phyloP scores from a whole-genome alignment of 164 flowering plant genomes.

The Chloranthus sessilifolius region DNA sequence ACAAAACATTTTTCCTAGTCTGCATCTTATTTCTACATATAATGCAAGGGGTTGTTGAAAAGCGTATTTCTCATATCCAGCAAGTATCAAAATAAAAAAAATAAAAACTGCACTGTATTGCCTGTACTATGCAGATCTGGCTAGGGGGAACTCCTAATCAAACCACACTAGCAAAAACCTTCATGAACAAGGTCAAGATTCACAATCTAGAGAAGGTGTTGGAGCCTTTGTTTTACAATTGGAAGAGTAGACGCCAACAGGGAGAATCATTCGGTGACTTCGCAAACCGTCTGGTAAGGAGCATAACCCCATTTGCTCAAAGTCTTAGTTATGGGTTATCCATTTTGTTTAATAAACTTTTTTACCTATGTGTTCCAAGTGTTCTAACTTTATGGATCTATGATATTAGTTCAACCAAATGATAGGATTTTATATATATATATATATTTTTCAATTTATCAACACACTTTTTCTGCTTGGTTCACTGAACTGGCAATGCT shows the following conservation, averaged over 20 bases:
- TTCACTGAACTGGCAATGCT: no score
- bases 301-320: no score
- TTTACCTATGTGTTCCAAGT: no score
- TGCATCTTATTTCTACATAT: not conserved
- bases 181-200: slow-evolving; percentile 87
- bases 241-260: slow-evolving; percentile 58
- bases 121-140: slow-evolving; percentile 58
- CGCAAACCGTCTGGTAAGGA: slow-evolving; percentile 70
- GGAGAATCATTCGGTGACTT: slow-evolving; percentile 93
- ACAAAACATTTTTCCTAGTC: not conserved
- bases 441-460: no score
- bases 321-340: no score
- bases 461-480: no score
- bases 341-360: no score
- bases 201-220: slow-evolving; percentile 93
- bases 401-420: no score
- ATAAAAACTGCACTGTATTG: not conserved
- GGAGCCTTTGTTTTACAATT: slow-evolving; percentile 78
- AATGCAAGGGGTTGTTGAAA: no score
- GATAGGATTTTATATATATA: no score
- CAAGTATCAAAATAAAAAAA: not conserved
- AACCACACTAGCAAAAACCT: slow-evolving; percentile 55
- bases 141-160: slow-evolving; percentile 94
- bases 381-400: no score
- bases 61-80: no score